Conservation (phyloP, 2,329 filamentous ascomycete genomes). For the Cadophora sp. region DNA sequence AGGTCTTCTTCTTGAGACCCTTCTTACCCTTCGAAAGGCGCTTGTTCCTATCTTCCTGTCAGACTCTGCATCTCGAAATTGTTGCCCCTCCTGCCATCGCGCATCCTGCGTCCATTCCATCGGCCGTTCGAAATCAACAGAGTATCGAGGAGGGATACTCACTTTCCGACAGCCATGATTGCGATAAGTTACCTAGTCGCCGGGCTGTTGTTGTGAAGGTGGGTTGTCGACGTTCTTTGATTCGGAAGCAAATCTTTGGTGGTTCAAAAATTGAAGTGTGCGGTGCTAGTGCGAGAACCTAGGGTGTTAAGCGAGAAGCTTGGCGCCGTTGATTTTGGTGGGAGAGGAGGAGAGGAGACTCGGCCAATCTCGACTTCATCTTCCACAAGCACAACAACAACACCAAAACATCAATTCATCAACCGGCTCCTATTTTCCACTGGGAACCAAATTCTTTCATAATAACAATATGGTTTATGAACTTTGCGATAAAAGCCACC, state of each 20-base stretch:
- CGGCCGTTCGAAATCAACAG: conserved; percentile 18
- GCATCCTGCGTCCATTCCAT: conserved; percentile 17
- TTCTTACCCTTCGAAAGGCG: conserved; percentile 99
- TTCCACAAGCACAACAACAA: neutral
- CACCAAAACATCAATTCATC: neutral
- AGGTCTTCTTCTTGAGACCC: conserved; percentile 99
- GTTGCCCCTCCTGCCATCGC: conserved; percentile 35
- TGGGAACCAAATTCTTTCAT: no score
- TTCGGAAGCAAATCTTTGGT: conserved; percentile 21
- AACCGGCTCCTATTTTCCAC: neutral
- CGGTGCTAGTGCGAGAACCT: conserved; percentile 22
- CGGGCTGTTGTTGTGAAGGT: conserved; percentile 44
- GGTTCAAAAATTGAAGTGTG: conserved; percentile 21
- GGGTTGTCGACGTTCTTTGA: conserved; percentile 42
- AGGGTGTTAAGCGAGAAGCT: conserved; percentile 10
- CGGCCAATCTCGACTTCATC: neutral
- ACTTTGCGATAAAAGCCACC: neutral
- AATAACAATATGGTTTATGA: no score
- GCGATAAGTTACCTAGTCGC: conserved; percentile 55
- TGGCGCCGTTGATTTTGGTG: neutral
- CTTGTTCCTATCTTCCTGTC: conserved; percentile 80
- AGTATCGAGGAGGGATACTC: conserved; percentile 47
- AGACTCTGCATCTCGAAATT: conserved; percentile 34
- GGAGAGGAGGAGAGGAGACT: no score
- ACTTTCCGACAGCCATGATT: conserved; percentile 87